Percentiles rank a stretch among this genome's conserved stretches.
Conservation (phyloP, 2,329 filamentous ascomycete genomes). For the Cladophialophora psammophila region DNA sequence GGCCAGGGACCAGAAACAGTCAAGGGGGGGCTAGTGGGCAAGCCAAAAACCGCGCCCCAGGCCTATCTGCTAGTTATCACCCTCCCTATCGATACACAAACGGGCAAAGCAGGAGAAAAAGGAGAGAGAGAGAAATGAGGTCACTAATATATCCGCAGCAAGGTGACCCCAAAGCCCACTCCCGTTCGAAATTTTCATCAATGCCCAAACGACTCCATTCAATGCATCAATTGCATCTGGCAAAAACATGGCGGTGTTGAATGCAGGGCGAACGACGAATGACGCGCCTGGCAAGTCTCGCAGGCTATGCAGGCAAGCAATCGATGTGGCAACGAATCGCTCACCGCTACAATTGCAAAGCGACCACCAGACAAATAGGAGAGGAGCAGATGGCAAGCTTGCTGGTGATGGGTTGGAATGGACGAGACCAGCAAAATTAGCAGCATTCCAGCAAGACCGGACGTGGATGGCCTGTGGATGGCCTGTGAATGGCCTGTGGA, state of each 20-base stretch:
- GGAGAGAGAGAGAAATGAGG: slow-evolving; percentile 22
- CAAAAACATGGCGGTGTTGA: slow-evolving; percentile 28
- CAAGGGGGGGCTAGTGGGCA: slow-evolving; percentile 1
- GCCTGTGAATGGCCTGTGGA: slow-evolving; percentile 11
- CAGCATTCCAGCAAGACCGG: slow-evolving; percentile 13
- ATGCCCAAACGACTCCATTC: slow-evolving; percentile 24
- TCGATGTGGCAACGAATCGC: slow-evolving; percentile 26
- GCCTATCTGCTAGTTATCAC: slow-evolving; percentile 30
- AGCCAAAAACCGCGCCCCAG: slow-evolving; percentile 7
- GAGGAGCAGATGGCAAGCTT: slow-evolving; percentile 19
- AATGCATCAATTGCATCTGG: slow-evolving; percentile 29
- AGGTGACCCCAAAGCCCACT: slow-evolving; percentile 7
- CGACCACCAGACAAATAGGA: slow-evolving; percentile 24
- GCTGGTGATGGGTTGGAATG: slow-evolving; percentile 17
- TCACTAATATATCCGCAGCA: slow-evolving; percentile 17
- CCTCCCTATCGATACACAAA: slow-evolving; percentile 36
- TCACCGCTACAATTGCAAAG: slow-evolving; percentile 34
- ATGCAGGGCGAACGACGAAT: slow-evolving; percentile 28
- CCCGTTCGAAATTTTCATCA: slow-evolving; percentile 21
- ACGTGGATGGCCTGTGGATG: neutral
- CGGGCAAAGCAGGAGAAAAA: neutral
- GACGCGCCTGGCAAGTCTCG: slow-evolving; percentile 14
- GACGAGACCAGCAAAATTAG: slow-evolving; percentile 14
- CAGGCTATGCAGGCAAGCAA: slow-evolving; percentile 24
- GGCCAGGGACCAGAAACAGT: slow-evolving; percentile 19